Evolutionary conservation across 805 yeast genomes (phyloP).

Genomic region (Saturnispora hagleri): DNA sequence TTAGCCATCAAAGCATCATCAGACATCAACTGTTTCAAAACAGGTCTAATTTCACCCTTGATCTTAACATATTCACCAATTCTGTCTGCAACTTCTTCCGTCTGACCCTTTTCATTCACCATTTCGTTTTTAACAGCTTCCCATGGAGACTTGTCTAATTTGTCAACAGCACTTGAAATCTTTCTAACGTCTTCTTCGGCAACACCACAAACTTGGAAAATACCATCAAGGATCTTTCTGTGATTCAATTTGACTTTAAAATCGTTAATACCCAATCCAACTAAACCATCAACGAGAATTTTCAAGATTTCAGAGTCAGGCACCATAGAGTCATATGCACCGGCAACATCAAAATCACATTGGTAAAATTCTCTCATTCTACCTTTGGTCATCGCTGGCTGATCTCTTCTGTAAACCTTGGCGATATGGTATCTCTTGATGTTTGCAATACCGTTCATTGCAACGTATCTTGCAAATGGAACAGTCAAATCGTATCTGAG

Average conservation of each 20-base stretch:
- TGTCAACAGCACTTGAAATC: conserved; percentile 92
- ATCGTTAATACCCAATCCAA: conserved; percentile 73
- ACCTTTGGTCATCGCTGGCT: conserved; percentile 99
- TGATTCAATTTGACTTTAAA: conserved; percentile 91
- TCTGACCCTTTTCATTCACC: conserved; percentile 81
- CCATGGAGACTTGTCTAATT: conserved; percentile 94
- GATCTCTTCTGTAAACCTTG: conserved; percentile 97
- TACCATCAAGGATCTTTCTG: conserved; percentile 92
- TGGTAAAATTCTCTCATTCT: conserved; percentile 99
- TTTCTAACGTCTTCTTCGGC: conserved; percentile 88
- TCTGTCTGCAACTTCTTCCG: conserved; percentile 84
- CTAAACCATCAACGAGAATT: conserved; percentile 75
- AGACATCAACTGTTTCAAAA: conserved; percentile 43
- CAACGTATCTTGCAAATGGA: conserved; percentile 95
- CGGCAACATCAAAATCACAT: conserved; percentile 97
- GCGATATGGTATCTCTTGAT: conserved; percentile 97
- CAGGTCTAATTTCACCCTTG: conserved; percentile 64
- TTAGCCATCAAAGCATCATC: conserved; percentile 55
- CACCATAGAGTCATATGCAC: conserved; percentile 85
- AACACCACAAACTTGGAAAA: conserved; percentile 92
- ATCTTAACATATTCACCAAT: conserved; percentile 88
- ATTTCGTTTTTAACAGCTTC: conserved; percentile 87
- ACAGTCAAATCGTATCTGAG: conserved; percentile 95
- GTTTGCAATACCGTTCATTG: conserved; percentile 83
- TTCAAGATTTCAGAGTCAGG: conserved; percentile 90